A percentile compares a stretch with the other conserved stretches of the same genome.
Evolutionary conservation across 2,329 filamentous ascomycete genomes (phyloP).

Genomic region (Fusarium concolor): DNA sequence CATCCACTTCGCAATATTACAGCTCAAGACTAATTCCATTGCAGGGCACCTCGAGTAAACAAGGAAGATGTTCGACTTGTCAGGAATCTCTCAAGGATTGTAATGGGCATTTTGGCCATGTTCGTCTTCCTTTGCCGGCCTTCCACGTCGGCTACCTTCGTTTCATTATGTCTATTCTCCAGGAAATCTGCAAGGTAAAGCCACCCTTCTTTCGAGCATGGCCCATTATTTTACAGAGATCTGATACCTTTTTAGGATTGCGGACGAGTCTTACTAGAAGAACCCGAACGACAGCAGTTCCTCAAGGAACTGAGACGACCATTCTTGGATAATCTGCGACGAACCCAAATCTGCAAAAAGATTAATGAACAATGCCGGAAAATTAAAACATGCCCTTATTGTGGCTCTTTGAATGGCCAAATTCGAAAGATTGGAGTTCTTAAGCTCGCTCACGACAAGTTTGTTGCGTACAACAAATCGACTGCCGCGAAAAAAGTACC

Average conservation of each 20-base stretch:
- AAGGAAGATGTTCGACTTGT: conserved; percentile 83
- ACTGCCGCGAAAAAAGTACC: conserved; percentile 86
- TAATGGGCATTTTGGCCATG: conserved; percentile 95
- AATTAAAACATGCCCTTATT: conserved; percentile 83
- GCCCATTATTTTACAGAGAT: background rate
- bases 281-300: conserved; percentile 80
- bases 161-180: conserved; percentile 89
- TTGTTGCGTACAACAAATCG: conserved; percentile 86
- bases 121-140: conserved; percentile 88
- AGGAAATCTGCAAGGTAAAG: conserved; percentile 88
- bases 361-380: conserved; percentile 93
- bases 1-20: background rate
- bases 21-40: background rate
- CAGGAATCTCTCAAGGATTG: conserved; percentile 83
- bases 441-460: conserved; percentile 95
- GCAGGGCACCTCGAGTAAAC: conserved; percentile 86
- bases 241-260: conserved; percentile 68
- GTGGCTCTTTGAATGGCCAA: conserved; percentile 84
- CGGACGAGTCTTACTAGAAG: conserved; percentile 82
- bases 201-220: background rate
- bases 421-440: conserved; percentile 93
- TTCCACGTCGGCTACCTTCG: conserved; percentile 98
- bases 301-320: conserved; percentile 84
- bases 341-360: conserved; percentile 85
- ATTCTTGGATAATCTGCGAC: conserved; percentile 86